Evolutionary conservation across 2,329 filamentous ascomycete genomes (phyloP).

Genomic region (Alternaria angustiovoidea): DNA sequence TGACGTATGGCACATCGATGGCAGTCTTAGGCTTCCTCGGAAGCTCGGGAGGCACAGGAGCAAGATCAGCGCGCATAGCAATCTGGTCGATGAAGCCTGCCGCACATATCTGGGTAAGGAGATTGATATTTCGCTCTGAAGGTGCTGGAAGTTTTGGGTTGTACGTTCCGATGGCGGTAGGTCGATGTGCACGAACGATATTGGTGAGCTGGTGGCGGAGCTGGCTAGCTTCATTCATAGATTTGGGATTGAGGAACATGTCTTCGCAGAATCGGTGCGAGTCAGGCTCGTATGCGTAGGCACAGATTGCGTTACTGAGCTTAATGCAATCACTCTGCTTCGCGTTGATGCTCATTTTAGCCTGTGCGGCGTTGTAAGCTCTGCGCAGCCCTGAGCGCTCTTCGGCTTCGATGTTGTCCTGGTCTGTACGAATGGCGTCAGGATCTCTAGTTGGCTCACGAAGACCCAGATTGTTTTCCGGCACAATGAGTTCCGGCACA

Average conservation of each 20-base stretch:
- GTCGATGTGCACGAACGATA: constrained; percentile 78
- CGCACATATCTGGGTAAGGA: constrained; percentile 89
- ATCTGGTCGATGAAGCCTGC: constrained; percentile 95
- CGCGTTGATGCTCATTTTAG: constrained; percentile 77
- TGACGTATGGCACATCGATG: constrained; percentile 90
- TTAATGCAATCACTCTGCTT: constrained; percentile 89
- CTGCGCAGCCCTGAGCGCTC: constrained; percentile 71
- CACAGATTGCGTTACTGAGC: constrained; percentile 84
- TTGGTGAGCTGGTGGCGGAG: constrained; percentile 83
- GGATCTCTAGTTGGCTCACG: constrained; percentile 56
- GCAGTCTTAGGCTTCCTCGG: constrained; percentile 77
- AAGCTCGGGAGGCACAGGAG: constrained; percentile 67
- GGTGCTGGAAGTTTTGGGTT: constrained; percentile 63
- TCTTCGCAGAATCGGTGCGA: constrained; percentile 77
- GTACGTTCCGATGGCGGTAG: constrained; percentile 53
- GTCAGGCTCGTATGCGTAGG: constrained; percentile 66
- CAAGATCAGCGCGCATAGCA: constrained; percentile 88
- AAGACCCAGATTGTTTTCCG: constrained; percentile 78
- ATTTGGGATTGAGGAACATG: constrained; percentile 88
- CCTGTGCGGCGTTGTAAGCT: constrained; percentile 75
- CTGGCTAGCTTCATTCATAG: constrained; percentile 83
- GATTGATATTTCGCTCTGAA: constrained; percentile 72
- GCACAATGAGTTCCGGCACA: constrained; percentile 85
- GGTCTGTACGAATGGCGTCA: constrained; percentile 62
- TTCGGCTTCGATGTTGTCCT: constrained; percentile 76